Percentiles rank a stretch among this genome's conserved stretches.
These are phyloP conservation scores for Pseudisothecium myosuroides DNA, from an alignment of 225 moss, liverwort and hornwort species.

Conservation along the genomic window DNA sequence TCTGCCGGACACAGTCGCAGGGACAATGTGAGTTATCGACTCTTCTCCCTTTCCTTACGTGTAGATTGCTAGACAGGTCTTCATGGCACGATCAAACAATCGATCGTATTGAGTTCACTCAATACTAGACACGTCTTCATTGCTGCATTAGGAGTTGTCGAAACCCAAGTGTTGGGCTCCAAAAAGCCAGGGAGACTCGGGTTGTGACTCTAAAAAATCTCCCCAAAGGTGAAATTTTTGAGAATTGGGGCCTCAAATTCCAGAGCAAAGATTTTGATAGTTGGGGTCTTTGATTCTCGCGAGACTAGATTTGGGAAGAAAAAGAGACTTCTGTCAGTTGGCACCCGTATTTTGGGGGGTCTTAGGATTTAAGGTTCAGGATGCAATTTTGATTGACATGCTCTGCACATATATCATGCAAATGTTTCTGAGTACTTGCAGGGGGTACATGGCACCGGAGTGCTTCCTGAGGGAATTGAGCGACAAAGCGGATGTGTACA, in stretches of 20 bases:
- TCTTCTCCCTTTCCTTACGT: not conserved
- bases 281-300: not conserved
- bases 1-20: too few species aligned
- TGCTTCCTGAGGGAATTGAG: not conserved
- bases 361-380: not conserved
- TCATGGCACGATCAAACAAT: not conserved
- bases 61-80: too few species aligned
- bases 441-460: not conserved
- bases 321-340: not conserved
- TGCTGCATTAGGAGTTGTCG: not conserved
- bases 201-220: not conserved
- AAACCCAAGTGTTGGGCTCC: too few species aligned
- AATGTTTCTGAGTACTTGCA: not conserved
- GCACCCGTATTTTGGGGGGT: not conserved
- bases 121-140: not conserved
- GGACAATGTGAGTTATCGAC: not conserved
- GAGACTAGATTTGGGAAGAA: too few species aligned
- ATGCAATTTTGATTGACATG: not conserved
- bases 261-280: not conserved
- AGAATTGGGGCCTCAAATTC: not conserved
- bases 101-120: not conserved
- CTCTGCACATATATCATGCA: not conserved
- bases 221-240: too few species aligned
- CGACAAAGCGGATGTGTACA: not conserved
- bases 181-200: not conserved